A percentile compares a stretch with the other conserved stretches of the same genome.
phyloP scores from a whole-genome alignment of 768 basidiomycete species.

The Leccinum incarnatum region DNA sequence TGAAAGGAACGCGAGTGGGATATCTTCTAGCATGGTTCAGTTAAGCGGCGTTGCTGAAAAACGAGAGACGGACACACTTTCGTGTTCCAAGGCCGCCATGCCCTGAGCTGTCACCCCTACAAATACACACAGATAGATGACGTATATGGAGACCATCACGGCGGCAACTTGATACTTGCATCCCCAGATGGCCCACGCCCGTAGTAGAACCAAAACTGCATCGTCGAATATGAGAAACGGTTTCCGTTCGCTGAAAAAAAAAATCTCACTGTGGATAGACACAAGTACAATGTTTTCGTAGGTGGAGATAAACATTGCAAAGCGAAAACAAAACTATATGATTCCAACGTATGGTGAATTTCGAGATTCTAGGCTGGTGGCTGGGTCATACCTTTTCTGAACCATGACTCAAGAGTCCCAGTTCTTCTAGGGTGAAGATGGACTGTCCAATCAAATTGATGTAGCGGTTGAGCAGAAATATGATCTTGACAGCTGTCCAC shows the following conservation, averaged over 20 bases:
- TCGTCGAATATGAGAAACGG: not conserved
- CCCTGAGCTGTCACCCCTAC: not conserved
- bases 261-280: not conserved
- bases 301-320: not conserved
- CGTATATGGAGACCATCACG: not conserved
- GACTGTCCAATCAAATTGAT: conserved; percentile 10
- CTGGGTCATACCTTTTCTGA: conserved; percentile 6
- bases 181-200: not conserved
- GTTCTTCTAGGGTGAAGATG: conserved; percentile 9
- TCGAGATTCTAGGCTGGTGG: not conserved
- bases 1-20: not conserved
- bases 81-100: not conserved
- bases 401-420: conserved; percentile 10
- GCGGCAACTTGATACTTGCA: not conserved
- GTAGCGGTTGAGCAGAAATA: conserved; percentile 21
- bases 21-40: not conserved
- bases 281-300: not conserved
- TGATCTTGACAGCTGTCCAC: conserved; percentile 9
- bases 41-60: not conserved
- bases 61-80: not conserved
- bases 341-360: not conserved
- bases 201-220: not conserved
- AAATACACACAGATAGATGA: not conserved
- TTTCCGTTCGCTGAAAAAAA: not conserved
- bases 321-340: not conserved